Evolutionary conservation across 768 basidiomycete species (phyloP), one percentile per base, ranked within the genome.

Genomic region (Suillus americanus): DNA sequence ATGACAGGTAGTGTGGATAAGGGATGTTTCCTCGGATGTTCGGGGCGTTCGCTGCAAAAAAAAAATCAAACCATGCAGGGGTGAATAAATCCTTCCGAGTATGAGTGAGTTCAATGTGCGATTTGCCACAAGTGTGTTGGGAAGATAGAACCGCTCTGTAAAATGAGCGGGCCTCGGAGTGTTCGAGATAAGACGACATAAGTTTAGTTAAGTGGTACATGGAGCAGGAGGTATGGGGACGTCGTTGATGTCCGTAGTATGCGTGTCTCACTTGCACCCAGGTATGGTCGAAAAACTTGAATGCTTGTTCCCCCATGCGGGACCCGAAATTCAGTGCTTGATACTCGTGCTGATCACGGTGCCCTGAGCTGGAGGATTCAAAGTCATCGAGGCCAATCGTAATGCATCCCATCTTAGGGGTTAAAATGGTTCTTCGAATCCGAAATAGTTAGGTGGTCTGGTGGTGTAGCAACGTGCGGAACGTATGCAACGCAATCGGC

Each of bases 1-100:
- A 57, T 40, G 57, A 18, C 56, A 57, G 57, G 40, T 41, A 28
- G 25, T 41, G 56, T 25, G 57, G 57, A 59, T 59, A 59, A 59
- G 57, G 25, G 40, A 41, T 59, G 57, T 59, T 38, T 59, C 57
- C 57, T 59, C 57, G 57, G 57, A 59, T 12, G 25, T 40, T 59
- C 56, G 56, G 56, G 12, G 25, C 40, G 28, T 59, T 38, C 25
- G 57, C 38, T 38, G 40, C 40, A 28, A 20, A 40, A 12, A 23
- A 33, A 28, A 41, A 20, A 25, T 25, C 56, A 59, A 40, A n/a
- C 25, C 56, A 41, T 40, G 18, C 38, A 59, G 38, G 55, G 56
- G 6, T 25, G 56, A 25, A 40, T 59, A 12, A 23, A 59, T 59
- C 56, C 25, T 41, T 40, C 56, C 56, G 55, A 33, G 33, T 16